Evolutionary conservation across 2,329 filamentous ascomycete genomes (phyloP).

Genomic region (Alternaria brassicae): DNA sequence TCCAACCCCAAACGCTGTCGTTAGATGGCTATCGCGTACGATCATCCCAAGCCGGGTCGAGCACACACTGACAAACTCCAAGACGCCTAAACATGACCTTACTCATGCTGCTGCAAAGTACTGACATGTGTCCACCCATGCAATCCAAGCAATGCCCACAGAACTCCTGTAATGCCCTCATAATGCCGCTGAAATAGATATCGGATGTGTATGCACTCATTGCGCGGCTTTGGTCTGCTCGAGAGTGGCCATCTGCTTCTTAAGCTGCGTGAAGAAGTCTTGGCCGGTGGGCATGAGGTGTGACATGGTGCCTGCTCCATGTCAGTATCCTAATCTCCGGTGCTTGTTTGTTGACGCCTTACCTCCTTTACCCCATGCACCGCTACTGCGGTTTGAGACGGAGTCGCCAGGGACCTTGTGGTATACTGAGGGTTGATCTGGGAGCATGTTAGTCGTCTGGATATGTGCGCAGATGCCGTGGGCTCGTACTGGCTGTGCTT

Average conservation of each 20-base stretch:
- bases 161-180: slow-evolving; percentile 47
- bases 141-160: slow-evolving; percentile 29
- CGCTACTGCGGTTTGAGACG: slow-evolving; percentile 47
- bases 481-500: slow-evolving; percentile 36
- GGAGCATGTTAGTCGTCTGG: slow-evolving; percentile 26
- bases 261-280: slow-evolving; percentile 55
- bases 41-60: slow-evolving; percentile 19
- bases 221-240: slow-evolving; percentile 49
- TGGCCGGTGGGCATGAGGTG: slow-evolving; percentile 55
- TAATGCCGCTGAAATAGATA: slow-evolving; percentile 45
- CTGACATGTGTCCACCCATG: slow-evolving; percentile 24
- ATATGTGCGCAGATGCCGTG: slow-evolving; percentile 1
- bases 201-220: slow-evolving; percentile 22
- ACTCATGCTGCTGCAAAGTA: slow-evolving; percentile 25
- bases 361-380: slow-evolving; percentile 53
- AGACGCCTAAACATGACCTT: slow-evolving; percentile 36
- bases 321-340: slow-evolving; percentile 17
- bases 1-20: slow-evolving; percentile 20
- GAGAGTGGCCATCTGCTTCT: slow-evolving; percentile 54
- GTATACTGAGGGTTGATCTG: slow-evolving; percentile 43
- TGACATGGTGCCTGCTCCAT: slow-evolving; percentile 42
- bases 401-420: slow-evolving; percentile 52
- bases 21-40: slow-evolving; percentile 39
- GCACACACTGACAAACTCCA: slow-evolving; percentile 23
- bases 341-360: slow-evolving; percentile 10